phyloP scores from a whole-genome alignment of 176 grass and related monocot species.

The Oryza longistaminata region DNA sequence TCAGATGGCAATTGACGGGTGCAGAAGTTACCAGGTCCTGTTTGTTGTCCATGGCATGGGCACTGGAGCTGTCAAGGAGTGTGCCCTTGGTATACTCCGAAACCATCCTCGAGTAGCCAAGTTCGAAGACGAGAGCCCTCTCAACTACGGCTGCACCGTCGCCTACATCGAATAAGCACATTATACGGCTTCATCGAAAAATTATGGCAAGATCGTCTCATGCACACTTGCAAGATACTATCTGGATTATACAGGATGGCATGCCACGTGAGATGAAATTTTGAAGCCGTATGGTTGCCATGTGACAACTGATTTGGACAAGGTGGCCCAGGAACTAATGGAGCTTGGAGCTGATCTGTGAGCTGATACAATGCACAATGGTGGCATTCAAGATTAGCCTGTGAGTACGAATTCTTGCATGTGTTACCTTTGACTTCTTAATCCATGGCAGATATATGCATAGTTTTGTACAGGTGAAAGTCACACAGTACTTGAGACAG shows the following conservation, averaged over 20 bases:
- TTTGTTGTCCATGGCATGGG: conserved; percentile 71
- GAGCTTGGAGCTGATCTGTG: neutral
- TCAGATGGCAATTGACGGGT: conserved; percentile 52
- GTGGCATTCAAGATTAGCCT: neutral
- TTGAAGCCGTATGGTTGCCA: neutral
- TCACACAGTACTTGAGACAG: neutral
- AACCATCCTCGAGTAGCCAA: conserved; percentile 66
- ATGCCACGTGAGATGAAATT: neutral
- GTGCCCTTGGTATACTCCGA: conserved; percentile 42
- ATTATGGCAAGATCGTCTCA: neutral
- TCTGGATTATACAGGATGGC: neutral
- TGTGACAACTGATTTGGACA: neutral
- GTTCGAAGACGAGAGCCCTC: conserved; percentile 65
- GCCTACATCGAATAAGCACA: conserved; percentile 57
- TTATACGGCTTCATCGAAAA: neutral
- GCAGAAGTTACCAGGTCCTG: conserved; percentile 49
- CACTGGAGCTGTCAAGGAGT: conserved; percentile 58
- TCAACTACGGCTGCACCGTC: conserved; percentile 73
- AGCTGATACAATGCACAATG: neutral
- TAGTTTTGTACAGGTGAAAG: neutral
- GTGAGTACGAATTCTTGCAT: neutral
- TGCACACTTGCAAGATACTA: neutral
- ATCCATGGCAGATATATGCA: neutral
- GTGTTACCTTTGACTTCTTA: neutral
- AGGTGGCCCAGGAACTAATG: conserved; percentile 6